A percentile compares a stretch with the other conserved stretches of the same genome.
These are phyloP conservation scores for Rhinocladiella mackenziei DNA, from an alignment of 2,329 filamentous ascomycete species.

Conservation along the genomic window DNA sequence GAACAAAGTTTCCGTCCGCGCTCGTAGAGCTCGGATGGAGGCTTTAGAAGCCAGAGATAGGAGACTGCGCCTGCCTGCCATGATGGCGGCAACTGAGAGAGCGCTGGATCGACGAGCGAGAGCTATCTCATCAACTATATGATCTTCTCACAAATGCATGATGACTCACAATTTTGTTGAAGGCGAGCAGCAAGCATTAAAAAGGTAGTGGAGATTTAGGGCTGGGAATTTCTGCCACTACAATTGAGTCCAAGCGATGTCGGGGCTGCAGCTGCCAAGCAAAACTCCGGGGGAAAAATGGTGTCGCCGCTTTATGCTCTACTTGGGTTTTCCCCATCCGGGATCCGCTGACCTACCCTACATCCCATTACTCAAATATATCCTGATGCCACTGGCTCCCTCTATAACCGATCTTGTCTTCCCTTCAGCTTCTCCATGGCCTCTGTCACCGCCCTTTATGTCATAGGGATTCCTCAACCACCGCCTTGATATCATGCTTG, in stretches of 20 bases:
- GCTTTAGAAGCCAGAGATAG: slow-evolving; percentile 35
- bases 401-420: slow-evolving; percentile 49
- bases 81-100: slow-evolving; percentile 29
- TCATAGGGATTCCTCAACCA: slow-evolving; percentile 61
- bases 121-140: neutral
- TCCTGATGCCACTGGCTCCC: too few species aligned
- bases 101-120: neutral
- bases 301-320: too few species aligned
- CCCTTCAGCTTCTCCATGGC: slow-evolving; percentile 47
- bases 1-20: slow-evolving; percentile 17
- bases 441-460: slow-evolving; percentile 46
- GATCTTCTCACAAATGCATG: slow-evolving; percentile 5
- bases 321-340: too few species aligned
- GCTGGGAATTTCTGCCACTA: too few species aligned
- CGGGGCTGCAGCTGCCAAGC: too few species aligned
- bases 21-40: slow-evolving; percentile 13
- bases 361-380: too few species aligned
- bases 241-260: too few species aligned
- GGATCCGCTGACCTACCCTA: too few species aligned
- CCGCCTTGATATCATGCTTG: slow-evolving; percentile 59
- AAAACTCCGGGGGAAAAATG: too few species aligned
- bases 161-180: slow-evolving; percentile 10
- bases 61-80: slow-evolving; percentile 42
- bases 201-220: slow-evolving; percentile 30
- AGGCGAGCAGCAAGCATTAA: neutral